These are phyloP conservation scores for Zymoseptoria crescenta DNA, from an alignment of 2,329 filamentous ascomycete genomes.

Conservation along the genomic window DNA sequence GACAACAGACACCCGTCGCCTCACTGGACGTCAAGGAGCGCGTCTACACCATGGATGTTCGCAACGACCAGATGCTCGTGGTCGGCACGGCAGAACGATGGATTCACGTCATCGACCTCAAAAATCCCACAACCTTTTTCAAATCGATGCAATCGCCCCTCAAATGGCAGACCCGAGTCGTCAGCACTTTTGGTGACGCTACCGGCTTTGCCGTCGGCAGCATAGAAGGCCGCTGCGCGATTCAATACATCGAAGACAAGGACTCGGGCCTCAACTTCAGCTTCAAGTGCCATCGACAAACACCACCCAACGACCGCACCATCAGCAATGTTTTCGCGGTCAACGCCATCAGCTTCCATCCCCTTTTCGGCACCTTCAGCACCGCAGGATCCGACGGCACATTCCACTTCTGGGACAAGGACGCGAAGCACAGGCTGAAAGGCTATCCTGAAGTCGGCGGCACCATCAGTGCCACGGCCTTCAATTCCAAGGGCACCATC, in stretches of 20 bases:
- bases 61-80: constrained; percentile 66
- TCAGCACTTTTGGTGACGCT: constrained; percentile 89
- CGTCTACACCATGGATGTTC: constrained; percentile 86
- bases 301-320: constrained; percentile 53
- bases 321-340: constrained; percentile 86
- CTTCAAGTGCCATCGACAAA: constrained; percentile 96
- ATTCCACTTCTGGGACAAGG: constrained; percentile 88
- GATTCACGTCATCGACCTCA: constrained; percentile 90
- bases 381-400: constrained; percentile 93
- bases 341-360: constrained; percentile 97
- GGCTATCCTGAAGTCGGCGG: constrained; percentile 61
- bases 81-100: constrained; percentile 90
- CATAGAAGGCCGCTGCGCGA: constrained; percentile 94
- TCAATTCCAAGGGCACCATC: constrained; percentile 69
- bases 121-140: constrained; percentile 82
- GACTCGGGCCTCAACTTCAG: constrained; percentile 81
- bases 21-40: constrained; percentile 64
- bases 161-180: constrained; percentile 95
- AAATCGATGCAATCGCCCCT: constrained; percentile 93
- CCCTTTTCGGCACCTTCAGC: constrained; percentile 93
- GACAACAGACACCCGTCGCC: constrained; percentile 57
- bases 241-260: constrained; percentile 97
- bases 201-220: constrained; percentile 90
- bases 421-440: constrained; percentile 47
- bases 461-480: constrained; percentile 83